phyloP scores from a whole-genome alignment of 495 filamentous ascomycete genomes.

The Penicillium desertorum region DNA sequence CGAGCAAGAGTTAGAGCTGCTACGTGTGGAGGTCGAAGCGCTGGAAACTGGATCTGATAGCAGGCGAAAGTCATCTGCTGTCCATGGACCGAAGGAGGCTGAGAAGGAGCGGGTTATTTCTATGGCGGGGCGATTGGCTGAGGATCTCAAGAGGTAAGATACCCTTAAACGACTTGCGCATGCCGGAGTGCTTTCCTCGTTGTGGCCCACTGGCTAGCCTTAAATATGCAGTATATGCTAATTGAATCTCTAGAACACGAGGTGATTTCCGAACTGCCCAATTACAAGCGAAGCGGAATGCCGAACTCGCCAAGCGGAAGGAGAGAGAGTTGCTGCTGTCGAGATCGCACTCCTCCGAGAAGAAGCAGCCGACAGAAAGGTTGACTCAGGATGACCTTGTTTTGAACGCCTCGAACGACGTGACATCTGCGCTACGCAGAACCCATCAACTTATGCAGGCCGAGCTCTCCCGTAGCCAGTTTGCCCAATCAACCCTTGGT shows the following conservation, averaged over 20 bases:
- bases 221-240: constrained; percentile 6
- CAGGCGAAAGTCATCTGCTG: constrained; percentile 31
- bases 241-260: constrained; percentile 55
- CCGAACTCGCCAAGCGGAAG: constrained; percentile 67
- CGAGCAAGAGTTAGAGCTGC: constrained; percentile 80
- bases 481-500: constrained; percentile 81
- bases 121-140: constrained; percentile 59
- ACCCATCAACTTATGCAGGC: constrained; percentile 81
- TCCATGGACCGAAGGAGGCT: constrained; percentile 49
- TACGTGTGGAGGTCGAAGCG: constrained; percentile 76
- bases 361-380: constrained; percentile 42
- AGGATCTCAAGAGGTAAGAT: constrained; percentile 68
- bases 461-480: constrained; percentile 79
- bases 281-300: constrained; percentile 73
- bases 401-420: constrained; percentile 71
- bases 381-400: constrained; percentile 66
- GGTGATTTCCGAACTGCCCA: constrained; percentile 81
- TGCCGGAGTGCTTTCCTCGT: not conserved
- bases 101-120: constrained; percentile 61
- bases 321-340: constrained; percentile 78
- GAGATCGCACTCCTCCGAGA: constrained; percentile 38
- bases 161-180: not conserved
- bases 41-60: constrained; percentile 47
- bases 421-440: constrained; percentile 78
- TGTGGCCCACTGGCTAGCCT: not conserved